A percentile compares a stretch with the other conserved stretches of the same genome.
These are phyloP conservation scores for Kuraishia hungarica DNA, from an alignment of 805 yeast species.

Conservation along the genomic window DNA sequence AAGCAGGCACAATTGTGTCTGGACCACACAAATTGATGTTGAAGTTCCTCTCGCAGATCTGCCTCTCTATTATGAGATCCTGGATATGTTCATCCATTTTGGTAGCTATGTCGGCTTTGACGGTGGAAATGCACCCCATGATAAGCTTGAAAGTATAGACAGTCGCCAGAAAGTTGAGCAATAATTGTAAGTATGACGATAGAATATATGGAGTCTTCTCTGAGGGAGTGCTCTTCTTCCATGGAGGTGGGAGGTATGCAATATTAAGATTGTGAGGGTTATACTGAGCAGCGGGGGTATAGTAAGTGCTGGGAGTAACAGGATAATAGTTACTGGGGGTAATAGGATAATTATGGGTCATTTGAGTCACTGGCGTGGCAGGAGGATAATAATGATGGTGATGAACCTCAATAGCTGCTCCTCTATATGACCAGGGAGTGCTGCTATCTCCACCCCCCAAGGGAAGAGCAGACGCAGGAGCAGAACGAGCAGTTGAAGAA, in stretches of 20 bases:
- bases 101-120: conserved; percentile 44
- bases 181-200: conserved; percentile 53
- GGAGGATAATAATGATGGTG: conserved; percentile 37
- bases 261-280: background rate
- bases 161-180: conserved; percentile 39
- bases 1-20: conserved; percentile 46
- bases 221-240: conserved; percentile 47
- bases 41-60: conserved; percentile 43
- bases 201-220: conserved; percentile 47
- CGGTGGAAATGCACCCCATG: conserved; percentile 33
- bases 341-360: background rate
- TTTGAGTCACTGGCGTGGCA: conserved; percentile 1
- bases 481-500: background rate
- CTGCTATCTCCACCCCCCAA: background rate
- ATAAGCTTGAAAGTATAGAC: conserved; percentile 34
- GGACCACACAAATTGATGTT: conserved; percentile 49
- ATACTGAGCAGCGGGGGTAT: conserved; percentile 4
- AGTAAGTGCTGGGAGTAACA: conserved; percentile 1
- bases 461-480: background rate
- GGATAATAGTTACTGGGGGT: background rate
- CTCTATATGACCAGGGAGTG: background rate
- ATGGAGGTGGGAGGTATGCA: conserved; percentile 42
- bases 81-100: conserved; percentile 40
- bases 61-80: conserved; percentile 40
- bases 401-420: conserved; percentile 23